Conservation (phyloP, 2,329 filamentous ascomycete genomes). For the Botryosphaeria dothidea region DNA sequence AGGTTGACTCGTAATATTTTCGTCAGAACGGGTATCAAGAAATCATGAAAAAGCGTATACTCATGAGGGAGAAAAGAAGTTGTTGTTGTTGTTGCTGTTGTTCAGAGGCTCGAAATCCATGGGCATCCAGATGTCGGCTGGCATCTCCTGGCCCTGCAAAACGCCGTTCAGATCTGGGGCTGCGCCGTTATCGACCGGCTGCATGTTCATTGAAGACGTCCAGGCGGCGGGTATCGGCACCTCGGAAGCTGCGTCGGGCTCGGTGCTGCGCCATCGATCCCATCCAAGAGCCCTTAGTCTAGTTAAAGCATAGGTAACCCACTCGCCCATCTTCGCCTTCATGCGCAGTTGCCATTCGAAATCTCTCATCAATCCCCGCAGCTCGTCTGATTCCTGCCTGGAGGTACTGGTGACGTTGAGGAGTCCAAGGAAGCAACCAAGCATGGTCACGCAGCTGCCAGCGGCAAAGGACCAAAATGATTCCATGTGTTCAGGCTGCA, state of each 20-base stretch:
- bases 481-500: slow-evolving; percentile 47
- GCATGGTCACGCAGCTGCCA: slow-evolving; percentile 44
- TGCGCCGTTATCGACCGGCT: background rate
- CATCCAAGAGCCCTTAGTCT: background rate
- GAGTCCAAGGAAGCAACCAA: slow-evolving; percentile 44
- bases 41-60: background rate
- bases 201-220: background rate
- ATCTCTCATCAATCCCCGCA: background rate
- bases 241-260: background rate
- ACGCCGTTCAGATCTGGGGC: background rate
- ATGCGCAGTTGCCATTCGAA: background rate
- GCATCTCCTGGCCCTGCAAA: background rate
- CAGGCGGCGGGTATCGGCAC: background rate
- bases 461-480: slow-evolving; percentile 52
- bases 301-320: background rate
- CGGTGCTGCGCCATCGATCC: background rate
- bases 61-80: background rate
- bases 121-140: background rate
- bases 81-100: background rate
- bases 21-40: background rate
- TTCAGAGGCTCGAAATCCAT: background rate
- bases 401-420: slow-evolving; percentile 22
- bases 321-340: background rate
- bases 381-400: background rate
- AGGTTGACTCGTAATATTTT: background rate